Evolutionary conservation across 768 basidiomycete genomes (phyloP).

Genomic region (Pisolithus orientalis): DNA sequence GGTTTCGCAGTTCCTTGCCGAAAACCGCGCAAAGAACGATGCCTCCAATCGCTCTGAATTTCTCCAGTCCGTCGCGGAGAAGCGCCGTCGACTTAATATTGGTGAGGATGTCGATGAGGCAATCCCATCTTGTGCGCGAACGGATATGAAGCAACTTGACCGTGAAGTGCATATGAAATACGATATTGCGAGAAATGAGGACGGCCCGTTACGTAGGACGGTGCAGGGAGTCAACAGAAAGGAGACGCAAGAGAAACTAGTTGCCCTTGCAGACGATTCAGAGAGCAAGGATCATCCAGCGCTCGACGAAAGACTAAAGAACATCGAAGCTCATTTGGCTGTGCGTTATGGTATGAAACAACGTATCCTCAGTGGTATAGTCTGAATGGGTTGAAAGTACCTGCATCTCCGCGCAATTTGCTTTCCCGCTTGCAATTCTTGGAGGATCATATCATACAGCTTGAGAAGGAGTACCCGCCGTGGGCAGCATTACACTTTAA

Average conservation of each 20-base stretch:
- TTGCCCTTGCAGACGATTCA: slow-evolving; percentile 18
- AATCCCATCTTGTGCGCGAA: slow-evolving; percentile 61
- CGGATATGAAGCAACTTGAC: slow-evolving; percentile 64
- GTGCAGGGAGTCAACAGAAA: slow-evolving; percentile 28
- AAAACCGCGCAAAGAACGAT: slow-evolving; percentile 66
- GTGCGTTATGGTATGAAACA: slow-evolving; percentile 59
- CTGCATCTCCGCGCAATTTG: slow-evolving; percentile 60
- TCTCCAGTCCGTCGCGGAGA: slow-evolving; percentile 51
- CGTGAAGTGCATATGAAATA: slow-evolving; percentile 80
- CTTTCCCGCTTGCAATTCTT: slow-evolving; percentile 60
- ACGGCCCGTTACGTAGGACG: slow-evolving; percentile 65
- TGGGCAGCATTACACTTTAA: slow-evolving; percentile 89
- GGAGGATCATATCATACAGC: slow-evolving; percentile 68
- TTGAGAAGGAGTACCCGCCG: slow-evolving; percentile 80
- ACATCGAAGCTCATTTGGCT: slow-evolving; percentile 67
- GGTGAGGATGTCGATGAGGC: slow-evolving; percentile 28
- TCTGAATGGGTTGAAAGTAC: slow-evolving; percentile 41
- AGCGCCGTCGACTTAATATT: slow-evolving; percentile 38
- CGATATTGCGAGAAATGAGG: slow-evolving; percentile 80
- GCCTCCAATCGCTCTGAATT: slow-evolving; percentile 76
- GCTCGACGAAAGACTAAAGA: slow-evolving; percentile 55
- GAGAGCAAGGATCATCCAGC: slow-evolving; percentile 49
- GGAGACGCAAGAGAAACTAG: slow-evolving; percentile 6
- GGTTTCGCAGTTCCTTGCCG: slow-evolving; percentile 66
- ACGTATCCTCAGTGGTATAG: background rate